phyloP scores from a whole-genome alignment of 805 yeast species.

The Ogataea henricii region DNA sequence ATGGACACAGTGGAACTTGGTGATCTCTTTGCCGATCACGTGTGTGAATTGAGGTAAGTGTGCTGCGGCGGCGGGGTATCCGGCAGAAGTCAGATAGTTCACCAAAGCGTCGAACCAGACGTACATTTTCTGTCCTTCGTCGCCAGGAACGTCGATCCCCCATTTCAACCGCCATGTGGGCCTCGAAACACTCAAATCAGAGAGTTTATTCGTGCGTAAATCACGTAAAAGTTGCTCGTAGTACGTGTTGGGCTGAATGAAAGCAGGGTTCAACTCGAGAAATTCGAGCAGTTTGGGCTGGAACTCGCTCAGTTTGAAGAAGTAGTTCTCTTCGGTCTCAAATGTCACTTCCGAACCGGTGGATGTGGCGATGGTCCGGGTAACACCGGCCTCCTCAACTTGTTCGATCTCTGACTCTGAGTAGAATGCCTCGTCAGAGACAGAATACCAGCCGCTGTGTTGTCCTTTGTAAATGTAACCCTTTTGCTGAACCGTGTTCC shows the following conservation, averaged over 20 bases:
- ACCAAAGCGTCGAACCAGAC: slow-evolving; percentile 97
- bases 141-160: slow-evolving; percentile 91
- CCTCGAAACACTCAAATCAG: slow-evolving; percentile 84
- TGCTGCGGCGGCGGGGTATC: slow-evolving; percentile 46
- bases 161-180: slow-evolving; percentile 77
- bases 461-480: slow-evolving; percentile 78
- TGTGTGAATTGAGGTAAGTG: slow-evolving; percentile 49
- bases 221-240: slow-evolving; percentile 58
- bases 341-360: slow-evolving; percentile 73
- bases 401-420: slow-evolving; percentile 72
- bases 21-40: slow-evolving; percentile 88
- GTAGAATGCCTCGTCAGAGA: slow-evolving; percentile 92
- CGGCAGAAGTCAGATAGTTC: slow-evolving; percentile 74
- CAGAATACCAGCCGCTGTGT: slow-evolving; percentile 93
- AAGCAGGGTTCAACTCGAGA: slow-evolving; percentile 51
- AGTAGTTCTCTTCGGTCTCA: slow-evolving; percentile 84
- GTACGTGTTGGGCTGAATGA: slow-evolving; percentile 67
- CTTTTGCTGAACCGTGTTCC: slow-evolving; percentile 60
- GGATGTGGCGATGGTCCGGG: slow-evolving; percentile 53
- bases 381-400: slow-evolving; percentile 34
- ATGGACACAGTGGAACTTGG: slow-evolving; percentile 83
- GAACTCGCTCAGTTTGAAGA: slow-evolving; percentile 71
- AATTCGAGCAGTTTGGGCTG: slow-evolving; percentile 52
- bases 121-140: slow-evolving; percentile 74
- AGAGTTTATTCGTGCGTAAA: slow-evolving; percentile 47